Percentiles rank a stretch among this genome's conserved stretches.
These are phyloP conservation scores for Berkeleyomyces basicola DNA, from an alignment of 2,329 filamentous ascomycete genomes.

Conservation along the genomic window DNA sequence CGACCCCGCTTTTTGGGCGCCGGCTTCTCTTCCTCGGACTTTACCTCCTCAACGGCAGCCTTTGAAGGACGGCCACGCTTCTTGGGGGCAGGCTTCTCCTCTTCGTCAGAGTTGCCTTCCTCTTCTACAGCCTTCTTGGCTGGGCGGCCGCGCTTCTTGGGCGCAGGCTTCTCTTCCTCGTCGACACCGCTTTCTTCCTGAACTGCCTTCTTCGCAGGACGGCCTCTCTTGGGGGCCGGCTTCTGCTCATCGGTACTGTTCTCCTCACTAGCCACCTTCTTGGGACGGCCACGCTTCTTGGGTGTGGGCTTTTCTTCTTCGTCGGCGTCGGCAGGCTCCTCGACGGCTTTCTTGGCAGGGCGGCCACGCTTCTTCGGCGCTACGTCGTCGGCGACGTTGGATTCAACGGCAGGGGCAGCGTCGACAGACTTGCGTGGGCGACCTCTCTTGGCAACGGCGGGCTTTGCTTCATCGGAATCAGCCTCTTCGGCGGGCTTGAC, in stretches of 20 bases:
- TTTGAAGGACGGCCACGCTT: slow-evolving; percentile 4
- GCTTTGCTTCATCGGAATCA: background rate
- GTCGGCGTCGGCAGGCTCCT: slow-evolving; percentile 3
- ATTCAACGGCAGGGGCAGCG: background rate
- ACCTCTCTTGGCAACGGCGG: slow-evolving; percentile 15
- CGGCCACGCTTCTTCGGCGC: slow-evolving; percentile 11
- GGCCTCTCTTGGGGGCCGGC: slow-evolving; percentile 3
- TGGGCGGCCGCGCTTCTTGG: slow-evolving; percentile 19
- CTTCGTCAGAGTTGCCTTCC: slow-evolving; percentile 8
- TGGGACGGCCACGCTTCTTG: slow-evolving; percentile 8
- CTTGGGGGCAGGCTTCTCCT: slow-evolving; percentile 6
- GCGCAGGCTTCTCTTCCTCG: slow-evolving; percentile 20
- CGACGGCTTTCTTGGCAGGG: slow-evolving; percentile 5
- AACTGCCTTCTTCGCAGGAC: slow-evolving; percentile 16
- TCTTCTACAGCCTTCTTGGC: slow-evolving; percentile 18
- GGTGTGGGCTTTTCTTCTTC: slow-evolving; percentile 3
- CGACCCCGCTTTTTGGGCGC: slow-evolving; percentile 1
- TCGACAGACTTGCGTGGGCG: background rate
- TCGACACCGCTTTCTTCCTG: slow-evolving; percentile 21
- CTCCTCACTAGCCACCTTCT: slow-evolving; percentile 1
- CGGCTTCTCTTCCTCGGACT: background rate
- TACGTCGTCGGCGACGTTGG: background rate
- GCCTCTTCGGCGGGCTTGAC: slow-evolving; percentile 4
- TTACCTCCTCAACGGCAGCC: background rate
- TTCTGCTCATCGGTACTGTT: slow-evolving; percentile 18